These are phyloP conservation scores for Thecamonas trahens DNA, from an alignment of 78 protist genomes.

Conservation along the genomic window DNA sequence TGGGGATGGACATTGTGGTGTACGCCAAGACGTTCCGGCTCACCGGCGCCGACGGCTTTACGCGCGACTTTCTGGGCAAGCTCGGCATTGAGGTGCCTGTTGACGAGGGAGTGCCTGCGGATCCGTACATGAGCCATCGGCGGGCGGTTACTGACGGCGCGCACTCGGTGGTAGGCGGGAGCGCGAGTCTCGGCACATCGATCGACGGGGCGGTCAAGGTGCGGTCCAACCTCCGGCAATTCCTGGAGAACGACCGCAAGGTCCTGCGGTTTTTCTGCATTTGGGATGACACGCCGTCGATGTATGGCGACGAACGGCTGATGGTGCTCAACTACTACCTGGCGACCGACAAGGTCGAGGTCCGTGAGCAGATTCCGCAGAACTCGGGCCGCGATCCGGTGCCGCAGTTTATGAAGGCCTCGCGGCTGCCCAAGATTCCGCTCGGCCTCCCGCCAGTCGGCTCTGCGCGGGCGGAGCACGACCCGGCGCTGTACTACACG, in stretches of 20 bases:
- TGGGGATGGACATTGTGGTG: conserved; percentile 35
- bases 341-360: conserved; percentile 58
- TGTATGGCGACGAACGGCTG: conserved; percentile 45
- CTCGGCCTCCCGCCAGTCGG: background rate
- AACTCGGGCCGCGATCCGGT: conserved; percentile 62
- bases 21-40: conserved; percentile 32
- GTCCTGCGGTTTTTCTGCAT: conserved; percentile 56
- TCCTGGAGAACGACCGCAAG: conserved; percentile 46
- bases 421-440: conserved; percentile 6
- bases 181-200: background rate
- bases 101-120: background rate
- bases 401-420: conserved; percentile 19
- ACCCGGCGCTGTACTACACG: background rate
- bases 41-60: conserved; percentile 33
- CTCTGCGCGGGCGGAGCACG: background rate
- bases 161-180: background rate
- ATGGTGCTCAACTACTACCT: conserved; percentile 57
- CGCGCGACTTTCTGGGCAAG: conserved; percentile 11
- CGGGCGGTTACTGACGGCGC: background rate
- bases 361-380: conserved; percentile 15
- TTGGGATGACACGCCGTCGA: conserved; percentile 57
- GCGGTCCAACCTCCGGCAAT: conserved; percentile 6
- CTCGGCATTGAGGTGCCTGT: conserved; percentile 8
- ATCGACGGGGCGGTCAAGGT: no score
- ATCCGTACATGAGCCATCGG: conserved; percentile 2